Evolutionary conservation across 176 grass and related monocot species (phyloP).

Genomic region (Aegilops longissima): DNA sequence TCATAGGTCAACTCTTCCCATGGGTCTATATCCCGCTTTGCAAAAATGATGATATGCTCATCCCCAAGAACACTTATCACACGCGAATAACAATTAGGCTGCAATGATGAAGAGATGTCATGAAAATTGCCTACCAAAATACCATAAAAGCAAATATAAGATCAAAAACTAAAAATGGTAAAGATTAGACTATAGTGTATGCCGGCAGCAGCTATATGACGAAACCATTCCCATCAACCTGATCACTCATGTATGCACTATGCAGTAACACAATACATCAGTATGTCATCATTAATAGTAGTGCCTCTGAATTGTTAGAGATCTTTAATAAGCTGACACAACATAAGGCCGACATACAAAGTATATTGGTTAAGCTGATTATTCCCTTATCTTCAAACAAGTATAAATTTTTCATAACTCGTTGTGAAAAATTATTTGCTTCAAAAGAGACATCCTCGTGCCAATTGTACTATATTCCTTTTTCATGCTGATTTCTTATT

Average conservation of each 20-base stretch:
- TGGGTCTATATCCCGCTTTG: conserved; percentile 88
- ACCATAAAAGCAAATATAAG: conserved; percentile 17
- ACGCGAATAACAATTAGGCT: conserved; percentile 99
- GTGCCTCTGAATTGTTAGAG: not conserved
- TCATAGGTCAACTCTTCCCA: conserved; percentile 99
- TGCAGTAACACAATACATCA: not conserved
- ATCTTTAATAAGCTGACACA: conserved; percentile 10
- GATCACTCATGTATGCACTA: not conserved
- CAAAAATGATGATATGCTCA: conserved; percentile 98
- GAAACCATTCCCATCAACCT: conserved; percentile 2
- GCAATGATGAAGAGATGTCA: conserved; percentile 30
- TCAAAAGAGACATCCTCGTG: not conserved
- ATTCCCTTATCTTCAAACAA: not conserved
- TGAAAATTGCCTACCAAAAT: conserved; percentile 15
- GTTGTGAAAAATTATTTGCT: not conserved
- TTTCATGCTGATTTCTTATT: not conserved
- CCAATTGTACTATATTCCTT: not conserved
- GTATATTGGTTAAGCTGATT: not conserved
- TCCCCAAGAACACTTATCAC: conserved; percentile 84
- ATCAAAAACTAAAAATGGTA: conserved; percentile 7
- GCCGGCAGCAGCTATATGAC: not conserved
- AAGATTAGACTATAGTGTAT: conserved; percentile 5
- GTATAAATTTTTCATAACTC: not conserved
- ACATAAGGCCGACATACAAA: not conserved
- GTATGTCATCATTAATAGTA: conserved; percentile 5